A percentile compares a stretch with the other conserved stretches of the same genome.
These are phyloP conservation scores for Chytriomyces sp. DNA, from an alignment of 192 early-diverging fungal genomes.

Conservation along the genomic window DNA sequence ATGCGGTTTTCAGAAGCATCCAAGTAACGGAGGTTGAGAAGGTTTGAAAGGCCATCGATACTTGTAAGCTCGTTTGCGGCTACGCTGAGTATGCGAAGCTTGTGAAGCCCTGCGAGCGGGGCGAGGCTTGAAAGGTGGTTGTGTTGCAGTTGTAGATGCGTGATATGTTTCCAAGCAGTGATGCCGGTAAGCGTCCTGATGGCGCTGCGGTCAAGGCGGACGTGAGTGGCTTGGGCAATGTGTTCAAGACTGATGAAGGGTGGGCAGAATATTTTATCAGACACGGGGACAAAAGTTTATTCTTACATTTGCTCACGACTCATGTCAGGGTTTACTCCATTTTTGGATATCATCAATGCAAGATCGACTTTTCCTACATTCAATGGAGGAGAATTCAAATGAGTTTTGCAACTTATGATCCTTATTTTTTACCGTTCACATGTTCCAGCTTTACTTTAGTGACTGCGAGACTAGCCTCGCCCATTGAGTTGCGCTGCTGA, in stretches of 20 bases:
- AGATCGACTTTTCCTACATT: background rate
- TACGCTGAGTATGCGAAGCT: constrained; percentile 11
- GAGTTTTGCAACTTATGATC: background rate
- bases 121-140: background rate
- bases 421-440: background rate
- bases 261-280: background rate
- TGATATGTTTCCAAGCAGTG: background rate
- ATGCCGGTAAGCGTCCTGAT: constrained; percentile 6
- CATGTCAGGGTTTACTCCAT: background rate
- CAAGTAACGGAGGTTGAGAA: background rate
- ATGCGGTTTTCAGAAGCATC: background rate
- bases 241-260: background rate
- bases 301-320: background rate
- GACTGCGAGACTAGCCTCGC: background rate
- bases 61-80: background rate
- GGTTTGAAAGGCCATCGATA: background rate
- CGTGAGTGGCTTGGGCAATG: constrained; percentile 2
- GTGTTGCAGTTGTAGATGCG: constrained; percentile 14
- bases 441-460: background rate
- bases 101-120: background rate
- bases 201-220: constrained; percentile 8
- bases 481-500: background rate
- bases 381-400: background rate
- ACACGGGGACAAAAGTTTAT: background rate
- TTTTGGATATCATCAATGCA: constrained; percentile 6